Evolutionary conservation across 495 filamentous ascomycete genomes (phyloP).

Genomic region (Ascobolus immersus): DNA sequence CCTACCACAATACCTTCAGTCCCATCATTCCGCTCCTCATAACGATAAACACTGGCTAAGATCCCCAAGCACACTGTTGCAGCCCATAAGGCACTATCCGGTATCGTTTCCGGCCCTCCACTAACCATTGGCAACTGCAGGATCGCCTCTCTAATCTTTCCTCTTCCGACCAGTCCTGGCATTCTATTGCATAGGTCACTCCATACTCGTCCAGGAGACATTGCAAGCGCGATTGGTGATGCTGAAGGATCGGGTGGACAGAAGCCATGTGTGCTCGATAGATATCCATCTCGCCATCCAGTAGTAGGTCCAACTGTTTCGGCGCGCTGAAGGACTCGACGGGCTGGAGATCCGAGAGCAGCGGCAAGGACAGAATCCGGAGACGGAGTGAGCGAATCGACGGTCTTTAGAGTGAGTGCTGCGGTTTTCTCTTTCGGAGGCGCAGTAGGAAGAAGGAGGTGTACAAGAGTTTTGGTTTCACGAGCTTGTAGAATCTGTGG

Average conservation of each 20-base stretch:
- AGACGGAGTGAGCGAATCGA: conserved; percentile 21
- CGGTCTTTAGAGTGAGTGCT: conserved; percentile 16
- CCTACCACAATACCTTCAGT: conserved; percentile 23
- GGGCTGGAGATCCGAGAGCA: conserved; percentile 26
- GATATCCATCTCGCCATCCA: conserved; percentile 29
- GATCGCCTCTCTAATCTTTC: conserved; percentile 24
- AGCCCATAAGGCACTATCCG: conserved; percentile 27
- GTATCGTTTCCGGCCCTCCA: conserved; percentile 23
- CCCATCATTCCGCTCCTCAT: conserved; percentile 26
- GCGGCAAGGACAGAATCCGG: conserved; percentile 25
- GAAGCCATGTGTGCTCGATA: conserved; percentile 25
- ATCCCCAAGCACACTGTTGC: conserved; percentile 26
- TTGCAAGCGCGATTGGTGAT: conserved; percentile 22
- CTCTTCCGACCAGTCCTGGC: conserved; percentile 26
- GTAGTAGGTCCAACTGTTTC: conserved; percentile 26
- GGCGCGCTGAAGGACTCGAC: conserved; percentile 26
- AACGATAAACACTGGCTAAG: conserved; percentile 26
- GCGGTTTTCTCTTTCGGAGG: conserved; percentile 10
- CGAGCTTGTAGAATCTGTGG: conserved; percentile 7
- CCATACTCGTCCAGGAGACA: conserved; percentile 26
- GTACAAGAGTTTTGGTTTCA: conserved; percentile 13
- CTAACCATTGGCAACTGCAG: conserved; percentile 23
- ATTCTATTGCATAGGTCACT: conserved; percentile 27
- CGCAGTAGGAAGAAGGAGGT: conserved; percentile 14
- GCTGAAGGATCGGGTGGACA: conserved; percentile 26